Percentiles rank a stretch among this genome's conserved stretches.
phyloP scores from a whole-genome alignment of 805 yeast species.

The Nakazawaea pomicola region DNA sequence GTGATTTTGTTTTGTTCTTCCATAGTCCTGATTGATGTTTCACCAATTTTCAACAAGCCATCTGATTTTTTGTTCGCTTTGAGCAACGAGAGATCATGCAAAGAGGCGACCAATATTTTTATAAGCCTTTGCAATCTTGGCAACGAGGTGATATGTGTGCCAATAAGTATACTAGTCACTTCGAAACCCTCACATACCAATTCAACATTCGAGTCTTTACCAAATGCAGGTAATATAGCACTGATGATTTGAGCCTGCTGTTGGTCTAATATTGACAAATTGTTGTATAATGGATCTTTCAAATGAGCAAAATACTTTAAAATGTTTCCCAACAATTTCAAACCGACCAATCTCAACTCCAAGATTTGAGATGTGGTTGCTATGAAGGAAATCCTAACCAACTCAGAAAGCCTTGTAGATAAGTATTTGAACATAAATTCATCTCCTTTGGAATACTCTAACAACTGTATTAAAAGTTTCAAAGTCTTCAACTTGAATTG shows the following conservation, averaged over 20 bases:
- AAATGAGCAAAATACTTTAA: slow-evolving; percentile 55
- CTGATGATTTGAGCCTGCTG: slow-evolving; percentile 93
- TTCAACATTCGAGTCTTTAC: slow-evolving; percentile 62
- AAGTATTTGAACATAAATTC: slow-evolving; percentile 34
- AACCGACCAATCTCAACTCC: slow-evolving; percentile 57
- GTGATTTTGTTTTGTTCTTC: slow-evolving; percentile 50
- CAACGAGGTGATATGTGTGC: slow-evolving; percentile 49
- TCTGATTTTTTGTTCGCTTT: slow-evolving; percentile 25
- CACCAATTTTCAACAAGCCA: slow-evolving; percentile 48
- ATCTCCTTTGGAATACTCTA: slow-evolving; percentile 35
- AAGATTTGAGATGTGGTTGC: slow-evolving; percentile 72
- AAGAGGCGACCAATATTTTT: slow-evolving; percentile 57
- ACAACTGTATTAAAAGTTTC: slow-evolving; percentile 38
- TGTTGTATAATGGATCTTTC: slow-evolving; percentile 69
- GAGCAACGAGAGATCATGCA: slow-evolving; percentile 47
- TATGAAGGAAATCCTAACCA: slow-evolving; percentile 73
- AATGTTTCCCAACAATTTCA: slow-evolving; percentile 59
- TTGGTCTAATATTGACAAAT: slow-evolving; percentile 72
- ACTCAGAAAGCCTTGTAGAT: slow-evolving; percentile 47
- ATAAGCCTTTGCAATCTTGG: slow-evolving; percentile 50
- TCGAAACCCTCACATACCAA: slow-evolving; percentile 74
- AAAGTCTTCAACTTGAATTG: slow-evolving; percentile 46
- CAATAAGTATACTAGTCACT: slow-evolving; percentile 71
- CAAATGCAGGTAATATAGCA: slow-evolving; percentile 84
- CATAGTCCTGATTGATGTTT: slow-evolving; percentile 40